A percentile compares a stretch with the other conserved stretches of the same genome.
These are phyloP conservation scores for Fusarium nanum DNA, from an alignment of 2,329 filamentous ascomycete species.

Conservation along the genomic window DNA sequence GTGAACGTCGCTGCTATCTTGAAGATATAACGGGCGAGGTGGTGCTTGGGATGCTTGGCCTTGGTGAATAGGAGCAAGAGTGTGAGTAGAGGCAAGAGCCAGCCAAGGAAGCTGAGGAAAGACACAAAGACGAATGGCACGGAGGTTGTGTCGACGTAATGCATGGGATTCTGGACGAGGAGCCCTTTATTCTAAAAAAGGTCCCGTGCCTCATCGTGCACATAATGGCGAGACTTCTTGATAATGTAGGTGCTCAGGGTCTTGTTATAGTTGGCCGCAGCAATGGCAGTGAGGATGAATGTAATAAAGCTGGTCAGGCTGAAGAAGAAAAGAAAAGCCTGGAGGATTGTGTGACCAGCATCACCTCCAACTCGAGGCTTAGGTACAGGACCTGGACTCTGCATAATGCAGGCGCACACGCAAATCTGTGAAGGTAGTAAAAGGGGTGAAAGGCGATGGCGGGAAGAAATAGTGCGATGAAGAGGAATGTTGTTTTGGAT, in stretches of 20 bases:
- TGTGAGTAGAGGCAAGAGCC: slow-evolving; percentile 22
- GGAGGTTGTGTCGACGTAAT: background rate
- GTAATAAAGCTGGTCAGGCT: slow-evolving; percentile 38
- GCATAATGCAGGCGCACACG: background rate
- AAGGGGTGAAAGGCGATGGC: background rate
- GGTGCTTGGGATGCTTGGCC: background rate
- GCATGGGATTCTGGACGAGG: background rate
- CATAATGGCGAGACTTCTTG: no score
- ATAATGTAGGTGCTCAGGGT: background rate
- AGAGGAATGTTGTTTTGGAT: background rate
- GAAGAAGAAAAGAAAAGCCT: slow-evolving; percentile 36
- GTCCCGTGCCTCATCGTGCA: background rate
- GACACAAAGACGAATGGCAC: slow-evolving; percentile 39
- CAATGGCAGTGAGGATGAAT: slow-evolving; percentile 27
- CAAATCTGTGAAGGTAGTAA: background rate
- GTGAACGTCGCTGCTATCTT: slow-evolving; percentile 41
- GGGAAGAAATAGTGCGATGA: background rate
- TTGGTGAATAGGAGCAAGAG: slow-evolving; percentile 22
- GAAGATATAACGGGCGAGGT: slow-evolving; percentile 42
- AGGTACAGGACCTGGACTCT: background rate
- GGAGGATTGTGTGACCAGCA: slow-evolving; percentile 24
- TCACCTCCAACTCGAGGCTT: background rate
- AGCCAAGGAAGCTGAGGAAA: slow-evolving; percentile 25
- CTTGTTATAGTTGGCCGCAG: slow-evolving; percentile 5
- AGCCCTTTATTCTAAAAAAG: background rate